Conservation (phyloP, 2,329 filamentous ascomycete genomes). For the Dactylonectria estremocensis region DNA sequence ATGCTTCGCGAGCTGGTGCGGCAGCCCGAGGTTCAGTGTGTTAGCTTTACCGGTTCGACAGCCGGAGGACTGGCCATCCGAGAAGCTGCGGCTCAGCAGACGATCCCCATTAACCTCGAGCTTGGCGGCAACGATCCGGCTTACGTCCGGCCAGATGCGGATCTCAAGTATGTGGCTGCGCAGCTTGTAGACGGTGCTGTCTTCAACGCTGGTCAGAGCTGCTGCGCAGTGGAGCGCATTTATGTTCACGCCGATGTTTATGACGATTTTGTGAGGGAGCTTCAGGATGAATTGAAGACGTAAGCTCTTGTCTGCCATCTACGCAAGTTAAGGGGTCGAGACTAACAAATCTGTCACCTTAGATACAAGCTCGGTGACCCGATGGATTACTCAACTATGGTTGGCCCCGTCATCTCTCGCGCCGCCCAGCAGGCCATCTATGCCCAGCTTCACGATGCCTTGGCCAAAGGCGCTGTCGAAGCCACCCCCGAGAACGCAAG, state of each 20-base stretch:
- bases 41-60: slow-evolving; percentile 95
- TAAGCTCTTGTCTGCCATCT: neutral
- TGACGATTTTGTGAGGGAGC: slow-evolving; percentile 82
- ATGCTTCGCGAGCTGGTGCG: slow-evolving; percentile 84
- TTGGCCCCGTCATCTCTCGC: slow-evolving; percentile 90
- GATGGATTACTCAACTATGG: slow-evolving; percentile 80
- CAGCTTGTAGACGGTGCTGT: slow-evolving; percentile 95
- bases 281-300: slow-evolving; percentile 81
- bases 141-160: slow-evolving; percentile 87
- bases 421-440: slow-evolving; percentile 81
- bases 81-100: slow-evolving; percentile 83
- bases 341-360: neutral
- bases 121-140: slow-evolving; percentile 95
- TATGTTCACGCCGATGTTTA: slow-evolving; percentile 90
- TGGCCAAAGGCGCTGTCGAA: slow-evolving; percentile 86
- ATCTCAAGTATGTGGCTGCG: slow-evolving; percentile 88
- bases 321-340: neutral
- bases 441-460: slow-evolving; percentile 83
- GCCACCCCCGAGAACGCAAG: slow-evolving; percentile 84
- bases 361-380: slow-evolving; percentile 90
- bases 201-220: slow-evolving; percentile 97
- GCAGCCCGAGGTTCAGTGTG: slow-evolving; percentile 80
- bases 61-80: slow-evolving; percentile 88
- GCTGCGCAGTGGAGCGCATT: slow-evolving; percentile 90
- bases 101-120: slow-evolving; percentile 88